Base-by-base conservation (phyloP, 2,329 filamentous ascomycete genomes). In the Penicillium glabrum region DNA sequence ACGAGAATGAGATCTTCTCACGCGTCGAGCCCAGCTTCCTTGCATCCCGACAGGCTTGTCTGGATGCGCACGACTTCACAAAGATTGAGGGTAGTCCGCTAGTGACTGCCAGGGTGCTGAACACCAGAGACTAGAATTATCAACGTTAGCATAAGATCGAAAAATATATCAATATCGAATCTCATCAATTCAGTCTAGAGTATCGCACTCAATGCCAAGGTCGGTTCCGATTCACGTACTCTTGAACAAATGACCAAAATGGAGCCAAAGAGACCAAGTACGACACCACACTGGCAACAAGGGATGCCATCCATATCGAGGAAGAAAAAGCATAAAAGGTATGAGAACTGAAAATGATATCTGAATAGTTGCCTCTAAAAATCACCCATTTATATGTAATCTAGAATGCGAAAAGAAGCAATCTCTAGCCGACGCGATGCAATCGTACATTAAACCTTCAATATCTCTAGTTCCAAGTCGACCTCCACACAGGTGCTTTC, bases 31-130 rank as follows among this genome's bases (percentile, higher is more conserved):
- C 77, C 0, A 81, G 78, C 2, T 80, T 85, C 5, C 59, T 83
- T 11, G 77, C 78, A 2, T 83, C 80, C 2, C 73, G 83, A 3
- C 76, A 78, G 59, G 83, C 83, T 0, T 84, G 81, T 58, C 58
- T 84, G 2, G 82, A 85, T 64, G 82, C 83, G 0, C 82, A 85
- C 64, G 72, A 81, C 19, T 85, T 80, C 68, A 58, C 69, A 0
- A 72, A 67, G 2, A 79, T 85, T 19, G 64, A 72, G 16, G 64
- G 68, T 16, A 77, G 73, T 41, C 74, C 76, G 0, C 59, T 77
- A 7, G 65, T 79, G 11, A 65, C 72, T n/a, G 73, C 70, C 51
- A 69, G 81, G 3, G 68, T 62, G 13, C 48, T 63, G 26, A 29
- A 50, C 2, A 19, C n/a, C n/a, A 19, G 8, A 33, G 24, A 14